A percentile compares a stretch with the other conserved stretches of the same genome.
phyloP scores from a whole-genome alignment of 1,139 yeast species.

The Suhomyces maxii region DNA sequence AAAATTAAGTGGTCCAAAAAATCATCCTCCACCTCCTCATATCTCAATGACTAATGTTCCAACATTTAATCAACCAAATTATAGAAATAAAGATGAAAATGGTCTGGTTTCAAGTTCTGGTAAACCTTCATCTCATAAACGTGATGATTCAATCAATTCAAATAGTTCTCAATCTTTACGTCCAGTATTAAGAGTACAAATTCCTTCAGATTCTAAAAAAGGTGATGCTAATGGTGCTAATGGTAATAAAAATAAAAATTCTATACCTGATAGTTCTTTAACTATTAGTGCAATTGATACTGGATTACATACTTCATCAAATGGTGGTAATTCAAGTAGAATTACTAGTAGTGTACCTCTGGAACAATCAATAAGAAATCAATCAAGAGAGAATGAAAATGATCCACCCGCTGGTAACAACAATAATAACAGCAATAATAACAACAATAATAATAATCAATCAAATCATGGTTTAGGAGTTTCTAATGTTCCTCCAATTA shows the following conservation, averaged over 20 bases:
- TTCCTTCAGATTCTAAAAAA: slow-evolving; percentile 43
- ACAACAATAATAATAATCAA: neutral
- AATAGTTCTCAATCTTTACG: slow-evolving; percentile 24
- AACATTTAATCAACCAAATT: slow-evolving; percentile 24
- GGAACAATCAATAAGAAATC: slow-evolving; percentile 4
- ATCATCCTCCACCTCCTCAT: slow-evolving; percentile 27
- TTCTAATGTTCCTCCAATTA: slow-evolving; percentile 17
- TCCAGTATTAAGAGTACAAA: slow-evolving; percentile 53
- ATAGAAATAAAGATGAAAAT: slow-evolving; percentile 11
- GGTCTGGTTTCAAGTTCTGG: neutral
- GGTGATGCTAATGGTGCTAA: neutral
- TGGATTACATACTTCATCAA: slow-evolving; percentile 10
- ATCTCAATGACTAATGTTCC: slow-evolving; percentile 32
- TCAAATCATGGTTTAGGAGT: neutral
- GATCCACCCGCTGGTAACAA: neutral
- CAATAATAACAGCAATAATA: too few relatives aligned
- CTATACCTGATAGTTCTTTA: slow-evolving; percentile 27
- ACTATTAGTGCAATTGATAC: slow-evolving; percentile 44
- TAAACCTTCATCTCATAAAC: slow-evolving; percentile 9
- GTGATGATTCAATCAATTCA: slow-evolving; percentile 15
- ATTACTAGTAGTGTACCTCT: slow-evolving; percentile 5
- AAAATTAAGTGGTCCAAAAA: slow-evolving; percentile 10
- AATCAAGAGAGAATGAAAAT: neutral
- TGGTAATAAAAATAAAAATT: slow-evolving; percentile 5
- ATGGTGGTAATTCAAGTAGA: slow-evolving; percentile 6